These are phyloP conservation scores for Rosa chinensis DNA, from an alignment of 306 rosid species.

Conservation along the genomic window DNA sequence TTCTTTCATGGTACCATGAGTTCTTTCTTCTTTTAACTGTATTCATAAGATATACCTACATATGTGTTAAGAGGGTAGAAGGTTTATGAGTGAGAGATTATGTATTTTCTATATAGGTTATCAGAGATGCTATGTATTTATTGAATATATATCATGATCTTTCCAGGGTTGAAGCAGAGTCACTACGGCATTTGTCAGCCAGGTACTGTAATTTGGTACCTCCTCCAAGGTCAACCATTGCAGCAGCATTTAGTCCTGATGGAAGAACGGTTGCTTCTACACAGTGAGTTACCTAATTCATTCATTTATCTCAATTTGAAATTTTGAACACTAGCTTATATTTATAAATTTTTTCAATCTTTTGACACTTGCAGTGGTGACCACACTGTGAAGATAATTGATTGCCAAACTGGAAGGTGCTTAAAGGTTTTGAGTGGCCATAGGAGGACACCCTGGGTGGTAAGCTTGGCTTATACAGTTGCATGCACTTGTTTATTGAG, in stretches of 20 bases:
- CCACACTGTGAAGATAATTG: conserved; percentile 90
- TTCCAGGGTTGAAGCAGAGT: conserved; percentile 58
- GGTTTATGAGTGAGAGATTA: not conserved
- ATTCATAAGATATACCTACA: not conserved
- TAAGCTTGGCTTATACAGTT: conserved; percentile 41
- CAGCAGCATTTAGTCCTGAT: conserved; percentile 95
- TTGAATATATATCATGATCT: not conserved
- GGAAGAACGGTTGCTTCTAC: conserved; percentile 94
- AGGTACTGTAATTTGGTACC: conserved; percentile 84
- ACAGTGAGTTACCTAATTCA: conserved; percentile 52
- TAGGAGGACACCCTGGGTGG: conserved; percentile 99
- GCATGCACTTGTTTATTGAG: not conserved
- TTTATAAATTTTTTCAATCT: not conserved
- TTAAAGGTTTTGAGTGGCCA: conserved; percentile 82
- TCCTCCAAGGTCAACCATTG: conserved; percentile 94
- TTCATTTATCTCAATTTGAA: not conserved
- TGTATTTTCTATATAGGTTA: not conserved
- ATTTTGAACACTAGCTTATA: not conserved
- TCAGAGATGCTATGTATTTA: not conserved
- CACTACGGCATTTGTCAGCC: conserved; percentile 81
- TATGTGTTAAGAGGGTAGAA: not conserved
- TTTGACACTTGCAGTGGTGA: conserved; percentile 70
- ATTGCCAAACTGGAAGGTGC: conserved; percentile 81
- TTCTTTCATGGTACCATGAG: conserved; percentile 48
- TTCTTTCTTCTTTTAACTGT: conserved; percentile 1